A percentile compares a stretch with the other conserved stretches of the same genome.
Conservation (phyloP, 2,329 filamentous ascomycete species). For the Clarireedia monteithiana region DNA sequence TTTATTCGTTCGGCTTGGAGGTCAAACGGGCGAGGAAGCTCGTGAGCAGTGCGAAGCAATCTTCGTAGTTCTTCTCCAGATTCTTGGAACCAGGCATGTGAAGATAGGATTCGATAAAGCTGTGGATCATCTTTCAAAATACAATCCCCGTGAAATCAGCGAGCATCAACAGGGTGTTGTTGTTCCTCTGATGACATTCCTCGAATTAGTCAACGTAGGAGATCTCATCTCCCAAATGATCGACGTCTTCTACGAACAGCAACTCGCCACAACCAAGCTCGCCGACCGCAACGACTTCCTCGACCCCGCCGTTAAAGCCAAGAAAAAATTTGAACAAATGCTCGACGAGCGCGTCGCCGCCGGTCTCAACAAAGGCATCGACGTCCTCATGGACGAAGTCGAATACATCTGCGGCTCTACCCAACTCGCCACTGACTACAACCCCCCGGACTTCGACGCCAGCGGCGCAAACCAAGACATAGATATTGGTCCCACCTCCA, state of each 20-base stretch:
- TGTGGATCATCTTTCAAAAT: constrained; percentile 80
- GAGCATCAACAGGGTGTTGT: constrained; percentile 69
- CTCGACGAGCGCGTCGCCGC: constrained; percentile 94
- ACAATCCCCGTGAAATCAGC: constrained; percentile 78
- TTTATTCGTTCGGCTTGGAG: constrained; percentile 72
- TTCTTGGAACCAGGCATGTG: constrained; percentile 79
- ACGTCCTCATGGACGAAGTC: constrained; percentile 96
- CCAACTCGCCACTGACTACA: constrained; percentile 83
- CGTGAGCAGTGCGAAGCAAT: constrained; percentile 84
- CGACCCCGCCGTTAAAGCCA: constrained; percentile 83
- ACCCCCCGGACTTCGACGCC: constrained; percentile 45
- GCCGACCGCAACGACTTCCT: constrained; percentile 92
- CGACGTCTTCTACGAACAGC: constrained; percentile 96
- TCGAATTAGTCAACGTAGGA: constrained; percentile 95
- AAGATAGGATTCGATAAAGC: constrained; percentile 91
- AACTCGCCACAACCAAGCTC: constrained; percentile 74
- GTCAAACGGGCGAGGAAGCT: constrained; percentile 73
- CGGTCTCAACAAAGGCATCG: constrained; percentile 93
- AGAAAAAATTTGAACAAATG: constrained; percentile 99
- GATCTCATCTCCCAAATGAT: constrained; percentile 98
- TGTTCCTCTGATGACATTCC: constrained; percentile 86
- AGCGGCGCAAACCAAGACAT: constrained; percentile 28
- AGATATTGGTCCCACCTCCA: constrained; percentile 68
- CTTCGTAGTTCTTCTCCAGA: constrained; percentile 76
- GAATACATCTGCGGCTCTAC: constrained; percentile 90